Evolutionary conservation across 305 asterid genomes (phyloP).

Genomic region (Ilex paraguariensis): DNA sequence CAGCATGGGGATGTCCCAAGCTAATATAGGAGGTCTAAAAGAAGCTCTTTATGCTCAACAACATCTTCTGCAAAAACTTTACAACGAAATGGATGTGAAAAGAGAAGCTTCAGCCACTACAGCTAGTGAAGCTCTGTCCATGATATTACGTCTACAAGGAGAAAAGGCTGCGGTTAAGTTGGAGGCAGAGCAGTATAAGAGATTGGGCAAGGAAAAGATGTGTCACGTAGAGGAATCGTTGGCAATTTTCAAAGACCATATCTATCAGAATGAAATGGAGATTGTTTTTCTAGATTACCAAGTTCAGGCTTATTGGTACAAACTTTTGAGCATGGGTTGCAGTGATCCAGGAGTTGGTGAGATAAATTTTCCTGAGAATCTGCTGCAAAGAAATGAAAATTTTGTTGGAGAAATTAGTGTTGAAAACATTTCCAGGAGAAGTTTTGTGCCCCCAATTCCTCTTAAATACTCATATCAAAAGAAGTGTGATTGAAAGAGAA

Average conservation of each 20-base stretch:
- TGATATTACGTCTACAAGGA: no score
- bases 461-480: slow-evolving; percentile 21
- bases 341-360: slow-evolving; percentile 52
- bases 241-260: slow-evolving; percentile 69
- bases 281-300: slow-evolving; percentile 67
- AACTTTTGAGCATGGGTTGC: slow-evolving; percentile 61
- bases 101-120: no score
- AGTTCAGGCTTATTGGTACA: slow-evolving; percentile 64
- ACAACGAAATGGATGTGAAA: no score
- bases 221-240: slow-evolving; percentile 78
- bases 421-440: slow-evolving; percentile 44
- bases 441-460: slow-evolving; percentile 44
- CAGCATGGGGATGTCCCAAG: no score
- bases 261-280: slow-evolving; percentile 86
- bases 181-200: slow-evolving; percentile 89
- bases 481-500: slow-evolving; percentile 43
- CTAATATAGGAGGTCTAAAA: no score
- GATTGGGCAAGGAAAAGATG: slow-evolving; percentile 84
- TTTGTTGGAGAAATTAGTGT: slow-evolving; percentile 25
- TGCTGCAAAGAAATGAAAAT: slow-evolving; percentile 43
- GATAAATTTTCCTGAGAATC: slow-evolving; percentile 39
- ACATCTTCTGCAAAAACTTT: no score
- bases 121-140: no score
- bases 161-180: slow-evolving; percentile 79
- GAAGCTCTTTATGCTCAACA: no score